Conservation (phyloP, 495 filamentous ascomycete species). For the Trichocladium antarcticum region DNA sequence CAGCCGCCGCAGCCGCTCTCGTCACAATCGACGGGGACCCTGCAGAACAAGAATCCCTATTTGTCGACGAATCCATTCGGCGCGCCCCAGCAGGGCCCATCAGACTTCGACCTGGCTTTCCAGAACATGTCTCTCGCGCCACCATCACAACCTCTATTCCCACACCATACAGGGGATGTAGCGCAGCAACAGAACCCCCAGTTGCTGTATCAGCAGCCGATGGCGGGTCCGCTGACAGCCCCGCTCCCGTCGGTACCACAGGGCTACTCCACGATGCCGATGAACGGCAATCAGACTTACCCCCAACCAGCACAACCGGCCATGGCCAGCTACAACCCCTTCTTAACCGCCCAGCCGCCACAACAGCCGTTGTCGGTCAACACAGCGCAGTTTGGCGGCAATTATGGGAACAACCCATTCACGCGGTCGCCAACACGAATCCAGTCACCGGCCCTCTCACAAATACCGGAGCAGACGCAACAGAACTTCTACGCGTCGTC, state of each 20-base stretch:
- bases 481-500: conserved; percentile 37
- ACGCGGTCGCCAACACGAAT: conserved; percentile 37
- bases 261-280: conserved; percentile 32
- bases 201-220: conserved; percentile 39
- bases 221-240: conserved; percentile 53
- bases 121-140: conserved; percentile 60
- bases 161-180: conserved; percentile 72
- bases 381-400: conserved; percentile 24
- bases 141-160: conserved; percentile 55
- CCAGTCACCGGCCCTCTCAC: conserved; percentile 34
- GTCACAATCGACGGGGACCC: conserved; percentile 47
- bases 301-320: conserved; percentile 30
- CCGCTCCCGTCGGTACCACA: conserved; percentile 48
- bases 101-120: conserved; percentile 53
- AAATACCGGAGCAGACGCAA: conserved; percentile 43
- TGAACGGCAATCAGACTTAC: conserved; percentile 40
- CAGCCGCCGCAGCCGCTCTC: conserved; percentile 41
- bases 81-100: conserved; percentile 32
- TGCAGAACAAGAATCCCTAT: conserved; percentile 44
- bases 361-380: conserved; percentile 30
- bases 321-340: conserved; percentile 51
- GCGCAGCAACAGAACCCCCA: conserved; percentile 42
- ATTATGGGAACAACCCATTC: conserved; percentile 34
- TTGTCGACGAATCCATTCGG: conserved; percentile 42
- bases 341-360: conserved; percentile 38